These are phyloP conservation scores for Sextonia rubra DNA, from an alignment of 164 flowering plant species.

Conservation along the genomic window DNA sequence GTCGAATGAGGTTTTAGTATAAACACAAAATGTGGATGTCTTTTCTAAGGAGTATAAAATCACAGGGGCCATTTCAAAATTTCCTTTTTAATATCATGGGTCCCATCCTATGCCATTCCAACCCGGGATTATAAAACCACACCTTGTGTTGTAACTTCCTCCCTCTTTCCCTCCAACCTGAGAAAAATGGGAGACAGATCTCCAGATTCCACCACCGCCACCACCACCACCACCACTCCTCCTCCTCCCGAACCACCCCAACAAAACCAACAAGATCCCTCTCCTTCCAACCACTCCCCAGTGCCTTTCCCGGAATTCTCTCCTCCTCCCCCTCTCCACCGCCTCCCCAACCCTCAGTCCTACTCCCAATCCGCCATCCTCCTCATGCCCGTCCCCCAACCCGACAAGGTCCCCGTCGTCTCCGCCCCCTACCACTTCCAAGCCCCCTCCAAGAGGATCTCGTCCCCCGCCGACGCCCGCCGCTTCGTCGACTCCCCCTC, in stretches of 20 bases:
- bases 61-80: not conserved
- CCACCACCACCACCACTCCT: not conserved
- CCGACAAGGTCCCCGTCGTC: constrained; percentile 29
- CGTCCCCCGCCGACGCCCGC: constrained; percentile 52
- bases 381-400: constrained; percentile 67
- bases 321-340: constrained; percentile 45
- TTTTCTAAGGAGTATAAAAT: too few relatives aligned
- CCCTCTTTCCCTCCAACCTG: not conserved
- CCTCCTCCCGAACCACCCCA: not conserved
- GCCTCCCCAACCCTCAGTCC: constrained; percentile 46
- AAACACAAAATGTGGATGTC: too few relatives aligned
- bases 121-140: too few relatives aligned
- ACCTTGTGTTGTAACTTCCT: not conserved
- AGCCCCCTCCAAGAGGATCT: constrained; percentile 59
- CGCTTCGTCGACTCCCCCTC: constrained; percentile 54
- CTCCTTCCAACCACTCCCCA: not conserved
- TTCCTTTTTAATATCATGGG: not conserved
- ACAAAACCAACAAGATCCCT: not conserved
- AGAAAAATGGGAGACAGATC: not conserved
- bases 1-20: too few relatives aligned
- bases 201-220: not conserved
- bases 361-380: constrained; percentile 34
- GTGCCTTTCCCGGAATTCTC: too few relatives aligned
- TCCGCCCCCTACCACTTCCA: constrained; percentile 49
- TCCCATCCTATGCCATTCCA: too few relatives aligned